Evolutionary conservation across 371 early-diverging fungal genomes (phyloP), one percentile per base, ranked within the genome.

Genomic region (Mortierella sp.): DNA sequence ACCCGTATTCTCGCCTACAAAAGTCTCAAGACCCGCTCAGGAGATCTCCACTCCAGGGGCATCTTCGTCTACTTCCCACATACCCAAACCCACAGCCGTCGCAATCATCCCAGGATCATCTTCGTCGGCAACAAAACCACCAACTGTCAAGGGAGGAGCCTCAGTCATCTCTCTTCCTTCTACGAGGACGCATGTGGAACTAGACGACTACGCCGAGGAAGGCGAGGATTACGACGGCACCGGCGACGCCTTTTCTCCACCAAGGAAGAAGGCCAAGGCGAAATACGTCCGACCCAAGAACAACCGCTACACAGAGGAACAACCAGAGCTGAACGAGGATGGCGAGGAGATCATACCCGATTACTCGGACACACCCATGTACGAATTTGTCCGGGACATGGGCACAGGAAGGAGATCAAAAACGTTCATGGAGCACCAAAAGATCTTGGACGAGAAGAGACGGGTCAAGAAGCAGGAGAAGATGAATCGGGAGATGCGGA

Each of bases 361-460:
- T 7, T 78, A 86, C 63, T 72, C 88, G 9, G 87, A 90, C 24
- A 85, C 74, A 19, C 87, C 87, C 29, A 90, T 91, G 88, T 71
- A 79, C 7, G 67, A 81, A 29, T 91, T 91, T 55, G 85, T 86
- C 10, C 77, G 77, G 24, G 92, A 91, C 75, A 64, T 88, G 34
- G 85, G 85, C 40, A 61, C 40, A 16, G 92, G 92, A 24, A 74
- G 88, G 58, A 88, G 90, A 4, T 88, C 88, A 0, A 88, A 86
- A 29, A 61, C 75, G 13, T 91, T 85, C 76, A 81, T 85, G 52
- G 92, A 91, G 50, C 75, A 79, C 48, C 87, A 89, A 58, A 78
- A 77, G 29, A 52, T 53, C 8, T 70, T 86, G 19, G 76, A 80
- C 3, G 64, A 80, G 44, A 67, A 71, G n/a, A 68, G 70, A 24